These are phyloP conservation scores for Krasilnikovozyma curviuscula DNA, from an alignment of 768 basidiomycete species.

Conservation along the genomic window DNA sequence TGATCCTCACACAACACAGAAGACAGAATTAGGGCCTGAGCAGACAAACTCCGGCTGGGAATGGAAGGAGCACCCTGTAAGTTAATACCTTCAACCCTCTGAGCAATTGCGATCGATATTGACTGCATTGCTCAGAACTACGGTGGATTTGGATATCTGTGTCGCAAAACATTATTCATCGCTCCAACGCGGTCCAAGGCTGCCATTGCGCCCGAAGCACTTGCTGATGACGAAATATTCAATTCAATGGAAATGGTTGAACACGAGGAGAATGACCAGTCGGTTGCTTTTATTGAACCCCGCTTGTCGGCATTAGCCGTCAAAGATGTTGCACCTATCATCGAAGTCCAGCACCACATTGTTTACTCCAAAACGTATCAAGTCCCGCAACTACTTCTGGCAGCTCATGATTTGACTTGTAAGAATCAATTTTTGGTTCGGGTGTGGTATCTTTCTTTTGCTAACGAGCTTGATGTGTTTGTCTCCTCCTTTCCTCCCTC, in stretches of 20 bases:
- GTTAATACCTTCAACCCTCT: slow-evolving; percentile 16
- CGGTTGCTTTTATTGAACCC: not conserved
- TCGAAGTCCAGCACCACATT: slow-evolving; percentile 40
- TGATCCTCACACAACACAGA: not conserved
- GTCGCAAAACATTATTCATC: not conserved
- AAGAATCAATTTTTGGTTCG: no score
- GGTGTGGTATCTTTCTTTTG: not conserved
- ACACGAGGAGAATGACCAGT: slow-evolving; percentile 3
- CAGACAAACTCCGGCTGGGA: slow-evolving; percentile 31
- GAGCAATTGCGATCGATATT: not conserved
- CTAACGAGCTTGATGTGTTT: not conserved
- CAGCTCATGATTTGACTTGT: slow-evolving; percentile 28
- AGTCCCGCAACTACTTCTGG: slow-evolving; percentile 71
- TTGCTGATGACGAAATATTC: not conserved
- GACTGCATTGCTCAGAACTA: not conserved
- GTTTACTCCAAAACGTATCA: slow-evolving; percentile 60
- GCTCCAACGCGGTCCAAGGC: not conserved
- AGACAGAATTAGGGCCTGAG: slow-evolving; percentile 14
- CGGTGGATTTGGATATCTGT: not conserved
- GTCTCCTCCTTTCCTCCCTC: slow-evolving; percentile 1
- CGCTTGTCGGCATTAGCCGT: not conserved
- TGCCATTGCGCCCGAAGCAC: not conserved
- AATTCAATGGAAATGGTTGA: not conserved
- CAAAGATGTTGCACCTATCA: slow-evolving; percentile 13
- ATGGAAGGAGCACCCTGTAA: slow-evolving; percentile 44